Percentiles rank a stretch among this genome's conserved stretches.
These are phyloP conservation scores for Magnolia sinica DNA, from an alignment of 164 flowering plant species.

Conservation along the genomic window DNA sequence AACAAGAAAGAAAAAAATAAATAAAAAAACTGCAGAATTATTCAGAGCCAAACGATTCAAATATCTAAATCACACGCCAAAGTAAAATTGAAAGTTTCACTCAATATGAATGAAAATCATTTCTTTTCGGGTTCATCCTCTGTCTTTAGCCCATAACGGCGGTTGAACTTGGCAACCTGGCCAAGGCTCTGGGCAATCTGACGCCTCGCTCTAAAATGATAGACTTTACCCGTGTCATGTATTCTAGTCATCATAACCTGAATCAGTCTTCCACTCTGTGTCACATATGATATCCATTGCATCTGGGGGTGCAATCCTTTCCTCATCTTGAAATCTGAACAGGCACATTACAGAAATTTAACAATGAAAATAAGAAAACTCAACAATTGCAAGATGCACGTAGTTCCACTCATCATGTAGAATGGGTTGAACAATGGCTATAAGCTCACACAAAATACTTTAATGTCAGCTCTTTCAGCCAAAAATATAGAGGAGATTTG, in stretches of 20 bases:
- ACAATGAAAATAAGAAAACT: no score
- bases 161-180: conserved; percentile 80
- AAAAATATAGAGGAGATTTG: no score
- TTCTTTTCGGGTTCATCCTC: conserved; percentile 21
- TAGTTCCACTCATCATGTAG: background rate
- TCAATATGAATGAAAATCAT: background rate
- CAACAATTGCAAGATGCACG: background rate
- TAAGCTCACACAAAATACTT: no score
- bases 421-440: no score
- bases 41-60: no score
- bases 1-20: no score
- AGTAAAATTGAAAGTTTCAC: no score
- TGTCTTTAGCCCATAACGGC: conserved; percentile 43
- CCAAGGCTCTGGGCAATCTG: conserved; percentile 71
- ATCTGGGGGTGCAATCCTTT: conserved; percentile 89
- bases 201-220: conserved; percentile 72
- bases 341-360: background rate
- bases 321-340: conserved; percentile 45
- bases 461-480: no score
- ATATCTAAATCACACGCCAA: no score
- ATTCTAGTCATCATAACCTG: conserved; percentile 76
- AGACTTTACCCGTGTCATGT: conserved; percentile 68
- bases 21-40: no score
- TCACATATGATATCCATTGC: conserved; percentile 90
- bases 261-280: conserved; percentile 79